phyloP scores from a whole-genome alignment of 2,329 filamentous ascomycete genomes.

The Epichloe coenophiala region DNA sequence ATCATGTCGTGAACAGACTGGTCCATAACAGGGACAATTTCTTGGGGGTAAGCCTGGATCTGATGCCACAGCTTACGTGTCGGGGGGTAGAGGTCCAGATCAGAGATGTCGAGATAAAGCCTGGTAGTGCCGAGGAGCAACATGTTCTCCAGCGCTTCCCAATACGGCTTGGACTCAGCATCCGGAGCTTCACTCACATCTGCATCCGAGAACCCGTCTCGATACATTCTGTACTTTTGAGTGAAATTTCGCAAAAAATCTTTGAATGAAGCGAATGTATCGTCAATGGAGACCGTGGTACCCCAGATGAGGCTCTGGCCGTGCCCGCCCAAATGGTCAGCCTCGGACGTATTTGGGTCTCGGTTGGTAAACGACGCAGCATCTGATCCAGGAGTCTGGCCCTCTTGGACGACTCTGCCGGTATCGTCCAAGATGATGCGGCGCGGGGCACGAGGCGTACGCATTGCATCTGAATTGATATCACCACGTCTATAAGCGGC shows the following conservation, averaged over 20 bases:
- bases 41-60: slow-evolving; percentile 82
- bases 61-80: slow-evolving; percentile 95
- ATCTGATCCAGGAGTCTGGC: slow-evolving; percentile 38
- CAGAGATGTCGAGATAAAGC: slow-evolving; percentile 77
- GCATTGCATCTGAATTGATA: slow-evolving; percentile 67
- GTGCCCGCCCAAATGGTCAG: slow-evolving; percentile 70
- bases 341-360: slow-evolving; percentile 82
- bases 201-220: slow-evolving; percentile 67
- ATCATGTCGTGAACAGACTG: slow-evolving; percentile 86
- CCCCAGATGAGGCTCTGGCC: slow-evolving; percentile 87
- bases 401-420: slow-evolving; percentile 44
- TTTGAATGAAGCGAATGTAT: slow-evolving; percentile 77
- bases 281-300: slow-evolving; percentile 87
- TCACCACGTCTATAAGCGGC: slow-evolving; percentile 54
- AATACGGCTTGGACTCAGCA: slow-evolving; percentile 69
- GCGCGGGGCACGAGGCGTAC: slow-evolving; percentile 36
- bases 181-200: slow-evolving; percentile 57
- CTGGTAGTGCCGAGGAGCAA: slow-evolving; percentile 70
- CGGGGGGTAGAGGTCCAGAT: slow-evolving; percentile 83
- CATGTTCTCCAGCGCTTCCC: slow-evolving; percentile 81
- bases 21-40: slow-evolving; percentile 95
- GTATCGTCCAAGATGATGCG: slow-evolving; percentile 46
- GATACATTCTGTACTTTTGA: slow-evolving; percentile 85
- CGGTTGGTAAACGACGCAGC: slow-evolving; percentile 47
- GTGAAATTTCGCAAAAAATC: slow-evolving; percentile 89